Evolutionary conservation across 2,329 filamentous ascomycete species (phyloP).

Genomic region (Exutisphaerella laricina): DNA sequence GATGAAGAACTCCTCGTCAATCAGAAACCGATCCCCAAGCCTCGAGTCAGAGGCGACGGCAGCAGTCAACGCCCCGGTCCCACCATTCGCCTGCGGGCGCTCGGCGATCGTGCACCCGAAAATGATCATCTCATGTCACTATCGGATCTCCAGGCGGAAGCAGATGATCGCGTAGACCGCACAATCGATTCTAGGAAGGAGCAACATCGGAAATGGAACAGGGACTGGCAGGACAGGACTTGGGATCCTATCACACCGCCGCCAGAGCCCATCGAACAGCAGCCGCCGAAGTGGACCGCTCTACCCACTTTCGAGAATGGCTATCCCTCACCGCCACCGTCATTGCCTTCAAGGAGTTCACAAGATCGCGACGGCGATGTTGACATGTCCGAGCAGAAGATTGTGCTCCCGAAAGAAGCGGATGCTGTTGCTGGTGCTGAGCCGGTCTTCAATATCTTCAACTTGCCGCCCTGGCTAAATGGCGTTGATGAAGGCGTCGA

Average conservation of each 20-base stretch:
- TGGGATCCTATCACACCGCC: slow-evolving; percentile 77
- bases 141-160: slow-evolving; percentile 71
- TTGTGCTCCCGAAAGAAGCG: slow-evolving; percentile 8
- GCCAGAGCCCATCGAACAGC: slow-evolving; percentile 48
- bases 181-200: slow-evolving; percentile 83
- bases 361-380: slow-evolving; percentile 34
- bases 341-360: slow-evolving; percentile 39
- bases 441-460: slow-evolving; percentile 22
- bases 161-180: slow-evolving; percentile 70
- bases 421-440: slow-evolving; percentile 19
- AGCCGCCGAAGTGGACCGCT: slow-evolving; percentile 27
- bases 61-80: slow-evolving; percentile 60
- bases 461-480: slow-evolving; percentile 12
- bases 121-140: slow-evolving; percentile 76
- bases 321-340: slow-evolving; percentile 45
- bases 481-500: slow-evolving; percentile 11
- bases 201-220: slow-evolving; percentile 88
- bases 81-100: slow-evolving; percentile 41
- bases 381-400: slow-evolving; percentile 32
- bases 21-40: slow-evolving; percentile 57
- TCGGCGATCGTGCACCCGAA: slow-evolving; percentile 58
- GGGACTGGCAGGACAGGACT: slow-evolving; percentile 82
- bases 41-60: slow-evolving; percentile 53
- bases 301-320: slow-evolving; percentile 24
- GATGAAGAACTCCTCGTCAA: slow-evolving; percentile 88